phyloP scores from a whole-genome alignment of 108 stramenopile species.

The Nitzschia sp. region DNA sequence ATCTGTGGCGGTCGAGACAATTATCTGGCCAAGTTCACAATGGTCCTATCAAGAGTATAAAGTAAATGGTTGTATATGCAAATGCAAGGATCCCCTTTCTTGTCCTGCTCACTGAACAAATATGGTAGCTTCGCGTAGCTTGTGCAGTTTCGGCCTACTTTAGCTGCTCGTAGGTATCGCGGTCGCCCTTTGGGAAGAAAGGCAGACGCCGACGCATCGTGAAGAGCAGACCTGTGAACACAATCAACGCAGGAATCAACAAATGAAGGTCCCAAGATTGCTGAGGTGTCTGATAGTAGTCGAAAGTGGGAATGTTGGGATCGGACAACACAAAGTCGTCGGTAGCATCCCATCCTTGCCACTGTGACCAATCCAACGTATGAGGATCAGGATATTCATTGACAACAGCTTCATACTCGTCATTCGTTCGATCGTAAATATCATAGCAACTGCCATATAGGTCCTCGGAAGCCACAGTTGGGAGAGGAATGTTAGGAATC shows the following conservation, averaged over 20 bases:
- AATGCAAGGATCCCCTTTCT: no score
- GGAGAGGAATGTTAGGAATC: conserved; percentile 49
- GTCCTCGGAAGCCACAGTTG: conserved; percentile 30
- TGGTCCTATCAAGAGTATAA: background rate
- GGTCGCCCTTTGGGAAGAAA: background rate
- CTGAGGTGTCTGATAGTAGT: background rate
- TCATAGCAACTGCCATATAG: conserved; percentile 56
- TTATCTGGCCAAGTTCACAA: background rate
- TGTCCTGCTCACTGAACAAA: no score
- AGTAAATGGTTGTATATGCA: no score
- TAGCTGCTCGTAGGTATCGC: conserved; percentile 10
- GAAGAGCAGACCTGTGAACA: conserved; percentile 4
- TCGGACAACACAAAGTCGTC: conserved; percentile 40
- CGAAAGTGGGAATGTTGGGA: conserved; percentile 23
- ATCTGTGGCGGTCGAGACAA: background rate
- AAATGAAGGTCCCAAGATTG: background rate
- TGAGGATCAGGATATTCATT: conserved; percentile 59
- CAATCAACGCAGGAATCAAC: conserved; percentile 19
- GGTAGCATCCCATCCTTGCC: conserved; percentile 37
- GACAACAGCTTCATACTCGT: conserved; percentile 46
- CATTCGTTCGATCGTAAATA: conserved; percentile 45
- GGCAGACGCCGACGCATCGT: conserved; percentile 1
- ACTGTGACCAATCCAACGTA: conserved; percentile 31
- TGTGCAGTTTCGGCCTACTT: conserved; percentile 1
- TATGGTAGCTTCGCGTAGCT: no score